Evolutionary conservation across 1,139 yeast species (phyloP).

Genomic region (Pichia cactophila): DNA sequence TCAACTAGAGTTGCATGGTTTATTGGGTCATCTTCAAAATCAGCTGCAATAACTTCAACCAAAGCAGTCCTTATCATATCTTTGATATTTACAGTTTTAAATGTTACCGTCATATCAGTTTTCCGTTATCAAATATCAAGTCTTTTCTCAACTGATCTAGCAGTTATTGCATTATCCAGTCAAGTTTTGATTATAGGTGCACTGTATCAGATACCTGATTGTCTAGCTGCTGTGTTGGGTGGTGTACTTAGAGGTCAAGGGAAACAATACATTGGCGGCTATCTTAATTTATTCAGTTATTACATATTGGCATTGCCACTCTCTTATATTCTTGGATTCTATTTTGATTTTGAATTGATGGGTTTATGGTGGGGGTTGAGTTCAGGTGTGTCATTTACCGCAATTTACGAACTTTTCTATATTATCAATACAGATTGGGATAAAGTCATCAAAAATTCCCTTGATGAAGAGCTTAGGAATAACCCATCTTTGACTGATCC

Average conservation of each 20-base stretch:
- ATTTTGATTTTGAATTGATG: conserved; percentile 35
- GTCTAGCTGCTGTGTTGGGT: conserved; percentile 45
- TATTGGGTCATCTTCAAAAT: conserved; percentile 60
- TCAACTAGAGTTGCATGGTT: conserved; percentile 74
- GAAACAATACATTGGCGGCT: conserved; percentile 58
- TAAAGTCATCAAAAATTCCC: conserved; percentile 32
- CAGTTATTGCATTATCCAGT: conserved; percentile 44
- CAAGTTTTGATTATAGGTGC: conserved; percentile 49
- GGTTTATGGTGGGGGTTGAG: conserved; percentile 64
- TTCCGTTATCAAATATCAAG: conserved; percentile 38
- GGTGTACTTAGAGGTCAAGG: conserved; percentile 65
- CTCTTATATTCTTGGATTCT: conserved; percentile 48
- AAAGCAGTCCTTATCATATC: conserved; percentile 39
- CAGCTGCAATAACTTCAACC: conserved; percentile 38
- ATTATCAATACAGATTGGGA: conserved; percentile 53
- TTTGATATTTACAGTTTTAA: conserved; percentile 34
- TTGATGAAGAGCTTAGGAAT: conserved; percentile 22
- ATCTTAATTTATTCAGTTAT: conserved; percentile 48
- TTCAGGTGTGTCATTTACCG: conserved; percentile 42
- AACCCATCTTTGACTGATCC: not conserved
- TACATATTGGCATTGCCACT: conserved; percentile 53
- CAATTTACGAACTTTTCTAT: conserved; percentile 39
- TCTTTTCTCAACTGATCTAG: conserved; percentile 43
- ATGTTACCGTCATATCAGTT: conserved; percentile 29
- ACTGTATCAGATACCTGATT: conserved; percentile 52